Base-by-base conservation (phyloP, 169 alveolate species). In the Plasmodium fragile region DNA sequence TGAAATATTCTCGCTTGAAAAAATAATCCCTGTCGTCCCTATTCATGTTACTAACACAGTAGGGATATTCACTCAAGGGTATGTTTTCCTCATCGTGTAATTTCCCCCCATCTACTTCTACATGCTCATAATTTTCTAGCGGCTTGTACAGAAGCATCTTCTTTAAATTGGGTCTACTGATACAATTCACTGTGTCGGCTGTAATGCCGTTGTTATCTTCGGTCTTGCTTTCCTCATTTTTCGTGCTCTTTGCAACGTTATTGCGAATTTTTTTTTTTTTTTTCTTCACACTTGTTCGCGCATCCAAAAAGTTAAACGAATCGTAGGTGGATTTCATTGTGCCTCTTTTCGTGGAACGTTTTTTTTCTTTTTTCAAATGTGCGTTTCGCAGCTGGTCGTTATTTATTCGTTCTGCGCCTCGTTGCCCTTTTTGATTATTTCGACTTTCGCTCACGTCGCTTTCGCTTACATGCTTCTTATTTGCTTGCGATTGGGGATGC, bases 151-250 rank as follows among this genome's bases (percentile, higher is more conserved):
- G 22, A 87, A 69, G 69, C 93, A 87, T 87, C 22, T 28, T 87
- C 41, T 87, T 87, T 87, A 87, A 87, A 87, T 87, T 84, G 11
- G 93, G 93, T 18, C 93, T 87, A 55, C 45, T 78, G 49, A 87
- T 87, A 39, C 34, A 87, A 78, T 28, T 87, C 65, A 87, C 32
- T 41, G 84, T 81, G 65, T 52, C 43, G 43, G 43, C 22, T n/a
- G 4, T 30, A 7, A 34, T 78, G 32, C 30, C 89, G 3, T 41
- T 36, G 39, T 39, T 59, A 5, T 87, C 89, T 55, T 36, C 81
- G 4, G 45, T 18, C 34, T 59, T 78, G 4, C 49, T 65, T 32
- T 39, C 59, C 70, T 0, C 52, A 25, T 22, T 82, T 18, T 82
- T 65, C 7, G 45, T 34, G 65, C 16, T 55, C 6, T 18, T 59